Conservation (phyloP, 176 grass and related monocot species). For the Coix lacrymajobi region DNA sequence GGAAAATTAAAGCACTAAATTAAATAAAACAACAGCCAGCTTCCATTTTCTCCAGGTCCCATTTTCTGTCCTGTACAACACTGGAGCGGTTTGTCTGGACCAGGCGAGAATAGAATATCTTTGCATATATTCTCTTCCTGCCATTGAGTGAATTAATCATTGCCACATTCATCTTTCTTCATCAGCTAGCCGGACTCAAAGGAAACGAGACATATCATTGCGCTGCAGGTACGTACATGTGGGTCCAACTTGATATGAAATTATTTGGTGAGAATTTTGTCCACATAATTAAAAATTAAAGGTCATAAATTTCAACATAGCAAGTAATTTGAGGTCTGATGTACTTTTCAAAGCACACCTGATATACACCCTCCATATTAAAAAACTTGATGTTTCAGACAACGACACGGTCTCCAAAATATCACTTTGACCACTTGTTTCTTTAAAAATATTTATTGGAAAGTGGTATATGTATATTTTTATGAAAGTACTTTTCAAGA, state of each 20-base stretch:
- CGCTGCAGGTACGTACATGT: background rate
- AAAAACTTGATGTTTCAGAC: no score
- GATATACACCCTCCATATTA: no score
- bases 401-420: no score
- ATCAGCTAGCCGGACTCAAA: background rate
- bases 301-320: background rate
- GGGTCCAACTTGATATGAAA: background rate
- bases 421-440: no score
- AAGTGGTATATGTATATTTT: no score
- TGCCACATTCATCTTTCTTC: background rate
- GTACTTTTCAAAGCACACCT: background rate
- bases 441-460: no score
- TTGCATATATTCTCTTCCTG: background rate
- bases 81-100: constrained; percentile 7
- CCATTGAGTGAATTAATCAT: constrained; percentile 34
- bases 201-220: constrained; percentile 14
- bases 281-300: background rate
- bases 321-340: background rate
- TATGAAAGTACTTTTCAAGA: no score
- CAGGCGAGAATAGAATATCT: background rate
- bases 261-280: background rate
- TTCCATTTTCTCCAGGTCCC: background rate
- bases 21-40: background rate
- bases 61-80: background rate
- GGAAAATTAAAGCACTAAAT: background rate